These are phyloP conservation scores for Backusella parvicylindrica DNA, from an alignment of 192 early-diverging fungal species.

Conservation along the genomic window DNA sequence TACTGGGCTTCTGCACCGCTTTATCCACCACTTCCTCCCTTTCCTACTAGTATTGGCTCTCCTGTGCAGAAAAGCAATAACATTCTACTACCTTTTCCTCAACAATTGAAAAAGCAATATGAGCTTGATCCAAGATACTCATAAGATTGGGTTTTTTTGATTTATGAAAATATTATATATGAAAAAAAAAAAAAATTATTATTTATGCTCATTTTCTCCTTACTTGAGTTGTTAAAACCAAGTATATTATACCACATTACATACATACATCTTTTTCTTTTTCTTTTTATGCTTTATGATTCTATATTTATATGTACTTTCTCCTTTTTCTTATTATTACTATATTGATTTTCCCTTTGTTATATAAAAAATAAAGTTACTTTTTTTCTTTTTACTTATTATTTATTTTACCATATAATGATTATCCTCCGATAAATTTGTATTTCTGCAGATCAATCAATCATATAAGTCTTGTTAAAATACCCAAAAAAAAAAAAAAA, in stretches of 20 bases:
- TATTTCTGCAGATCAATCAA: background rate
- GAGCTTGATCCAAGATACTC: background rate
- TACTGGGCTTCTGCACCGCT: background rate
- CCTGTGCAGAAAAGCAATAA: background rate
- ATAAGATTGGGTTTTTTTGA: background rate
- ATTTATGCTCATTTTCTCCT: background rate
- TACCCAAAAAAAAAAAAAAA: background rate
- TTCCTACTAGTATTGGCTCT: background rate
- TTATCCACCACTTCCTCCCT: background rate
- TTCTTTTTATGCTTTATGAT: background rate
- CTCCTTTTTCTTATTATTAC: background rate
- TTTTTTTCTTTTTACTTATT: background rate
- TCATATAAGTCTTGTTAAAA: background rate
- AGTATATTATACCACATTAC: background rate
- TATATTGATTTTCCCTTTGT: background rate
- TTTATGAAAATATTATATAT: background rate
- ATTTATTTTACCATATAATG: background rate
- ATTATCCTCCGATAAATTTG: background rate
- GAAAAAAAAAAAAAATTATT: background rate
- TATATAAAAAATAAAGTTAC: background rate
- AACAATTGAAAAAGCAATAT: background rate
- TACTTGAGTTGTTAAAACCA: background rate
- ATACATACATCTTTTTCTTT: no score
- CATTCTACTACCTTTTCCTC: background rate
- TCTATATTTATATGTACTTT: conserved; percentile 2